Evolutionary conservation across 805 yeast species (phyloP), one percentile per base, ranked within the genome.

Genomic region (Pichia gijzeniarum): DNA sequence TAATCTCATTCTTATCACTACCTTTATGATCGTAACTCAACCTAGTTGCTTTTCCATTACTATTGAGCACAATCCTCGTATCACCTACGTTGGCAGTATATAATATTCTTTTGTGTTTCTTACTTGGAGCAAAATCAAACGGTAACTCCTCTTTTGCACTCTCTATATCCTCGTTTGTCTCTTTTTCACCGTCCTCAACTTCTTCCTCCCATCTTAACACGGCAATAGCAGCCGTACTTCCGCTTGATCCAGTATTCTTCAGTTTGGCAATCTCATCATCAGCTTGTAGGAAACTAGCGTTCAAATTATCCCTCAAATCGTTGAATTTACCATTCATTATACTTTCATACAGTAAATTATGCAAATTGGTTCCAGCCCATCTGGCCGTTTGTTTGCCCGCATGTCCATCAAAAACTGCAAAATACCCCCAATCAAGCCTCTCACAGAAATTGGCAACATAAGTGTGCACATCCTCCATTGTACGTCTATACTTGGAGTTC

Each of bases 51-150:
- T 71, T 69, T 1, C 90, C 88, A n/a, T 70, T 68, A 43, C 96
- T 76, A 54, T 77, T 82, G 39, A 91, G 68, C 2, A 93, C 87
- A 14, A 89, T 75, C 50, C 98, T 74, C 49, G 93, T 80, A 63
- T 93, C 99, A 3, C 99, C 98, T 4, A 87, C 98, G 59, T 93
- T 91, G 8, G 96, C 95, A 0, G 96, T 89, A 57, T 88, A 89
- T 33, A 91, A 71, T 80, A 85, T 80, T 50, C 97, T 68, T 53
- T 71, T 77, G 56, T 83, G 86, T 50, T 67, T 60, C 13, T 55
- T 45, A 1, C 67, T 56, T 1, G 80, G 81, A 3, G 70, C 57
- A 49, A 74, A 77, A 49, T 76, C 82, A 56, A 69, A 76, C 30
- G 30, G 44, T 25, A 42, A 41, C 6, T 36, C 41, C 1, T 25